Conservation (phyloP, 148 eudicot genomes). For the Fagopyrum homotropicum region DNA sequence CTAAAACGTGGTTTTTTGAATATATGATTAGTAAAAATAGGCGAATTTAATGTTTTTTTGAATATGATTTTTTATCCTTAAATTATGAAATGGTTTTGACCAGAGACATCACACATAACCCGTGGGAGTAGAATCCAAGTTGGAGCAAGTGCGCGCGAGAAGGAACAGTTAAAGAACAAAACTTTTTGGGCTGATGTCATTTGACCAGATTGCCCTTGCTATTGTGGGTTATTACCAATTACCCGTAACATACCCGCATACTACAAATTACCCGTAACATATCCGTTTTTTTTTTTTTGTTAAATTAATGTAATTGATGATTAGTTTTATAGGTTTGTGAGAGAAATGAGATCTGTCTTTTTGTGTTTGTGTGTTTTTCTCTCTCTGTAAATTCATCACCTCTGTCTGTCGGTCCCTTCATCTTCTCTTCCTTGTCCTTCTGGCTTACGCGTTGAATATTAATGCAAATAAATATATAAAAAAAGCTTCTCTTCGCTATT, state of each 20-base stretch:
- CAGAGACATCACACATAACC: neutral
- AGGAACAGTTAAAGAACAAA: slow-evolving; percentile 1
- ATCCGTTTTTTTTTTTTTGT: too few relatives aligned
- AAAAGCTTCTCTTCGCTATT: neutral
- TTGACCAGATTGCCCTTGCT: neutral
- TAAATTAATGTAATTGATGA: neutral
- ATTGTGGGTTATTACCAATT: neutral
- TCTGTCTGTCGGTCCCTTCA: slow-evolving; percentile 7
- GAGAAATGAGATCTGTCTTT: slow-evolving; percentile 4
- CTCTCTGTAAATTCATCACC: slow-evolving; percentile 1
- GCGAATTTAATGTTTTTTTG: neutral
- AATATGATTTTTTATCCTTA: neutral
- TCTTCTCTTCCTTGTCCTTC: slow-evolving; percentile 11
- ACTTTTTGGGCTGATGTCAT: neutral
- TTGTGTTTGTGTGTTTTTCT: neutral
- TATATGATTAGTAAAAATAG: neutral
- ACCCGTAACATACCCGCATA: too few relatives aligned
- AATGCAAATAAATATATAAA: slow-evolving; percentile 13
- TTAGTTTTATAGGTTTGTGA: neutral
- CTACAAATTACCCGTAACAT: too few relatives aligned
- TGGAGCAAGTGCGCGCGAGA: neutral
- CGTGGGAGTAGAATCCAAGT: too few relatives aligned
- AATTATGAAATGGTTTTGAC: neutral
- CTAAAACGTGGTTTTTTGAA: too few relatives aligned
- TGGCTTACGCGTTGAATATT: slow-evolving; percentile 14